phyloP scores from a whole-genome alignment of 345 rosid species.

The Passiflora organensis region DNA sequence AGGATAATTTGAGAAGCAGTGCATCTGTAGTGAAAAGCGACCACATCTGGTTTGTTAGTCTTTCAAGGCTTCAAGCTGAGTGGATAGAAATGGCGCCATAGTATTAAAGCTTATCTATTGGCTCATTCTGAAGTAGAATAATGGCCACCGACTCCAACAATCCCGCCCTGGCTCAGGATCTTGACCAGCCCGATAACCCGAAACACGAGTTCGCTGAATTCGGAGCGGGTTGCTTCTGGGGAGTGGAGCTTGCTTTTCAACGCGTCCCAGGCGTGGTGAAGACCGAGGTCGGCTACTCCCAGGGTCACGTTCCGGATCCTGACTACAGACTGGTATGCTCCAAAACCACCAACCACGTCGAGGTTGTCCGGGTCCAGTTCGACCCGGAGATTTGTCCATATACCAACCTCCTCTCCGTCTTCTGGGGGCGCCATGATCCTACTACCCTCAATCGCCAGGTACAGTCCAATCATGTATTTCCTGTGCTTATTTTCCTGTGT shows the following conservation, averaged over 20 bases:
- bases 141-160: conserved; percentile 10
- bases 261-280: conserved; percentile 56
- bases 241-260: conserved; percentile 77
- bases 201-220: conserved; percentile 64
- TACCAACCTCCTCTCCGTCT: conserved; percentile 49
- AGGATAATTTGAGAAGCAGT: too few species aligned
- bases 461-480: background rate
- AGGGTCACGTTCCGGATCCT: conserved; percentile 61
- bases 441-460: conserved; percentile 84
- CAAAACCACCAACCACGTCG: conserved; percentile 63
- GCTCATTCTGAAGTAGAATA: background rate
- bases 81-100: too few species aligned
- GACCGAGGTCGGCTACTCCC: conserved; percentile 86
- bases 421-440: conserved; percentile 84
- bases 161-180: conserved; percentile 59
- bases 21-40: too few species aligned
- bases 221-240: conserved; percentile 99
- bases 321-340: conserved; percentile 61
- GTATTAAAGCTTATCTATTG: too few species aligned
- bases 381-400: conserved; percentile 61
- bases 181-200: conserved; percentile 42
- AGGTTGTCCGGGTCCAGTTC: conserved; percentile 78
- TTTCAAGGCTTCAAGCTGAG: too few species aligned
- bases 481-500: too few species aligned
- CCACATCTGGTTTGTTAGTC: too few species aligned